These are phyloP conservation scores for Phytomonas sp. DNA, from an alignment of 208 protist species.

Conservation along the genomic window DNA sequence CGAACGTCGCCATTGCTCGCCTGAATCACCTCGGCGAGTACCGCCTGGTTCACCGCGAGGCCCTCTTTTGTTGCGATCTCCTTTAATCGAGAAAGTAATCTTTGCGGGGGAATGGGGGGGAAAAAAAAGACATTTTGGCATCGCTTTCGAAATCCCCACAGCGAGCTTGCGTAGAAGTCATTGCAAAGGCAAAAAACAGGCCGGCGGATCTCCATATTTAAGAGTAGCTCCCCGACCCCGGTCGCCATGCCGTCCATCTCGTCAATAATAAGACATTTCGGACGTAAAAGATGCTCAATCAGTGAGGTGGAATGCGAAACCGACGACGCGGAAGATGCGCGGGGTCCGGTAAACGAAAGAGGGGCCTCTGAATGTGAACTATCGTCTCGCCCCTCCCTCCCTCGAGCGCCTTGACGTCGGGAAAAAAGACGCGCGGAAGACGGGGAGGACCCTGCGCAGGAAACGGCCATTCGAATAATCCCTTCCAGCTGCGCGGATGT, in stretches of 20 bases:
- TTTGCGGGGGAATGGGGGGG: slow-evolving; percentile 58
- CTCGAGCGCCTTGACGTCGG: slow-evolving; percentile 9
- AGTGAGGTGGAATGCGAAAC: slow-evolving; percentile 19
- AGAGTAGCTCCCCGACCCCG: slow-evolving; percentile 44
- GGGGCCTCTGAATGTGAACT: background rate
- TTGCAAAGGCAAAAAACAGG: slow-evolving; percentile 86
- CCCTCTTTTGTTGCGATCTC: slow-evolving; percentile 39
- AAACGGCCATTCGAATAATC: slow-evolving; percentile 56
- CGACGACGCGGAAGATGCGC: background rate
- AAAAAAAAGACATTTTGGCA: slow-evolving; percentile 46
- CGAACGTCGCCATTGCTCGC: slow-evolving; percentile 66
- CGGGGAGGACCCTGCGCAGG: background rate
- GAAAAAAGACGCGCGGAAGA: slow-evolving; percentile 14
- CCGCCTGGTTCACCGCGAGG: background rate
- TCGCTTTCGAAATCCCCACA: slow-evolving; percentile 53
- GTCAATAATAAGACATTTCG: slow-evolving; percentile 86
- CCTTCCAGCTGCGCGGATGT: slow-evolving; percentile 58
- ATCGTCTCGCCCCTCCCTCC: background rate
- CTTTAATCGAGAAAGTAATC: slow-evolving; percentile 48
- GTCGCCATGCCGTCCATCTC: slow-evolving; percentile 85
- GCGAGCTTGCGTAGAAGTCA: slow-evolving; percentile 69
- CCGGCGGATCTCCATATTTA: slow-evolving; percentile 47
- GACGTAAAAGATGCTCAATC: slow-evolving; percentile 44
- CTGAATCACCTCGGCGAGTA: slow-evolving; percentile 41
- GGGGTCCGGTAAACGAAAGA: background rate